Percentiles rank a stretch among this genome's conserved stretches.
These are phyloP conservation scores for Cryptococcus wingfieldii DNA, from an alignment of 1,284 basidiomycete genomes.

Conservation along the genomic window DNA sequence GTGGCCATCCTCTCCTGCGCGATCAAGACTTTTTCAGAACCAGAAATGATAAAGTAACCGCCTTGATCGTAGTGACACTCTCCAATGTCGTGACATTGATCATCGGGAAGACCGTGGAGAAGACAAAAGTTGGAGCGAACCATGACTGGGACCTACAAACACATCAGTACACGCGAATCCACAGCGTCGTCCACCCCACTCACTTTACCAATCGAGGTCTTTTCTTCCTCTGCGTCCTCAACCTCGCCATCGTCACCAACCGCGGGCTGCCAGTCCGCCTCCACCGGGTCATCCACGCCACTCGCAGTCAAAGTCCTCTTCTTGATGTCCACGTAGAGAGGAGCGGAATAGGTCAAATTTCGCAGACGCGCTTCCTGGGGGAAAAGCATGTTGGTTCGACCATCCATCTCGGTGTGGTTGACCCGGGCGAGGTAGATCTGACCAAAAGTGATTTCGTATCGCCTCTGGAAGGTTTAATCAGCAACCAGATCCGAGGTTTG, in stretches of 20 bases:
- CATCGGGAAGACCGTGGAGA: slow-evolving; percentile 71
- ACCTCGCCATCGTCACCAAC: slow-evolving; percentile 61
- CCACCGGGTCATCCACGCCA: slow-evolving; percentile 66
- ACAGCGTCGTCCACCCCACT: slow-evolving; percentile 28
- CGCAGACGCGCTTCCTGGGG: slow-evolving; percentile 95
- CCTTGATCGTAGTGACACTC: slow-evolving; percentile 97
- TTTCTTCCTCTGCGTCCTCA: slow-evolving; percentile 62
- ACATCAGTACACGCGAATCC: background rate
- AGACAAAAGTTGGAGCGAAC: slow-evolving; percentile 93
- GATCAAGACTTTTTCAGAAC: slow-evolving; percentile 98
- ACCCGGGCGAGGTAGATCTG: slow-evolving; percentile 96
- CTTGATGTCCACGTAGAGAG: slow-evolving; percentile 93
- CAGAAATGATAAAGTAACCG: slow-evolving; percentile 99
- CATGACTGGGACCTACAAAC: slow-evolving; percentile 87
- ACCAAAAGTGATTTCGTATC: slow-evolving; percentile 95
- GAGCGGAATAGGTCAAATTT: slow-evolving; percentile 76
- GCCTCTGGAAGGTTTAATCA: slow-evolving; percentile 55
- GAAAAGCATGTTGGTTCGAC: slow-evolving; percentile 86
- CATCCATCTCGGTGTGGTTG: slow-evolving; percentile 92
- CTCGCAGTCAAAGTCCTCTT: slow-evolving; percentile 76
- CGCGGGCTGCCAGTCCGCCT: slow-evolving; percentile 68
- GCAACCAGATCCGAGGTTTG: background rate
- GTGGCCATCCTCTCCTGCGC: slow-evolving; percentile 99
- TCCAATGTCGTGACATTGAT: slow-evolving; percentile 82
- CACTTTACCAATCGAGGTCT: slow-evolving; percentile 95